These are phyloP conservation scores for Dryas alaskensis DNA, from an alignment of 306 rosid species.

Conservation along the genomic window DNA sequence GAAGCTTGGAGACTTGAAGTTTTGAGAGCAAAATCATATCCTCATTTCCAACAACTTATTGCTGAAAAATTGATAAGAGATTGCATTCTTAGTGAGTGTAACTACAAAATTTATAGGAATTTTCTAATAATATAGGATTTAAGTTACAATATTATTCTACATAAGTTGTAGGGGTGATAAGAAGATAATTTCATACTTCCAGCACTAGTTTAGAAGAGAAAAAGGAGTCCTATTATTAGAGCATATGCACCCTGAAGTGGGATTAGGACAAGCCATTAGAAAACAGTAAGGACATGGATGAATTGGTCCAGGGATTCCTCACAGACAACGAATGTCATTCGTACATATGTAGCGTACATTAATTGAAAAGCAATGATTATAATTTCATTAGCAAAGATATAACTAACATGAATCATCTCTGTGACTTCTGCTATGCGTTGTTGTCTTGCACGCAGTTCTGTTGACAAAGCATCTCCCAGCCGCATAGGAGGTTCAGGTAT, in stretches of 20 bases:
- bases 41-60: background rate
- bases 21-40: background rate
- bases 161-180: background rate
- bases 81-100: background rate
- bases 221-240: background rate
- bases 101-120: slow-evolving; percentile 1
- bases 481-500: slow-evolving; percentile 34
- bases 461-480: slow-evolving; percentile 43
- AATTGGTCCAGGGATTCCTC: background rate
- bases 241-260: background rate
- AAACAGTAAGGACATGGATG: background rate
- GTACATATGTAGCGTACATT: background rate
- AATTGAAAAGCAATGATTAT: background rate
- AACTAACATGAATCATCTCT: slow-evolving; percentile 96
- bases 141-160: background rate
- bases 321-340: background rate
- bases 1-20: background rate
- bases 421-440: slow-evolving; percentile 92
- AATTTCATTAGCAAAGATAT: background rate
- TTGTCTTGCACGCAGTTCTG: slow-evolving; percentile 71
- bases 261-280: background rate
- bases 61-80: background rate
- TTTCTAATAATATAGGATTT: background rate
- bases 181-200: background rate
- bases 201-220: background rate